Conservation (phyloP, 805 yeast species). For the Hanseniaspora pseudoguilliermondii region DNA sequence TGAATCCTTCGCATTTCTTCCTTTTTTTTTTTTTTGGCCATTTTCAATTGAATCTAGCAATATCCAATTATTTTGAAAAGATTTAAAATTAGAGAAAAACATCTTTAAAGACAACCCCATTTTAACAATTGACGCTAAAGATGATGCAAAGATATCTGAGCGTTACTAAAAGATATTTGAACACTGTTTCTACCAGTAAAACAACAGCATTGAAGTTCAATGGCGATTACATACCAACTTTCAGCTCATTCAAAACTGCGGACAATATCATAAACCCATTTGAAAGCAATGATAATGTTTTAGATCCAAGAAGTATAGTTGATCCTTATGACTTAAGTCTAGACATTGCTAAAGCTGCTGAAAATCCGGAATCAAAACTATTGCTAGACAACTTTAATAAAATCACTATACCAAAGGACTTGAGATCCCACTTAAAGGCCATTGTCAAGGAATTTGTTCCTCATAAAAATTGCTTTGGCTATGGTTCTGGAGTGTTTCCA, state of each 20-base stretch:
- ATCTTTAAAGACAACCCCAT: too few species aligned
- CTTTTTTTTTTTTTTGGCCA: too few species aligned
- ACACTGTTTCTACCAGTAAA: not conserved
- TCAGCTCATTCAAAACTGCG: not conserved
- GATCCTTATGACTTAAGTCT: not conserved
- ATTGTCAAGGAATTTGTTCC: constrained; percentile 1
- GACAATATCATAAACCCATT: not conserved
- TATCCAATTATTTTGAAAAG: too few species aligned
- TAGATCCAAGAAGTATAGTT: not conserved
- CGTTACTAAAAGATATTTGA: not conserved
- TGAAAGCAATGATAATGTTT: not conserved
- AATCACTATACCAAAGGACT: constrained; percentile 2
- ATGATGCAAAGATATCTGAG: not conserved
- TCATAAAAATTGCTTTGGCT: constrained; percentile 3
- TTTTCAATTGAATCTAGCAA: too few species aligned
- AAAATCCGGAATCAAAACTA: not conserved
- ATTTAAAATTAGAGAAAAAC: too few species aligned
- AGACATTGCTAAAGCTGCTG: not conserved
- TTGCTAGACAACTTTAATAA: not conserved
- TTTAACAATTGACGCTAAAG: not conserved
- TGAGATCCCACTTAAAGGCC: not conserved
- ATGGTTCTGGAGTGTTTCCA: constrained; percentile 12
- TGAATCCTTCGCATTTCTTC: too few species aligned
- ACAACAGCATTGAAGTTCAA: not conserved
- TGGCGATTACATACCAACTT: not conserved